Conservation (phyloP, 306 rosid genomes). For the Ceratonia siliqua region DNA sequence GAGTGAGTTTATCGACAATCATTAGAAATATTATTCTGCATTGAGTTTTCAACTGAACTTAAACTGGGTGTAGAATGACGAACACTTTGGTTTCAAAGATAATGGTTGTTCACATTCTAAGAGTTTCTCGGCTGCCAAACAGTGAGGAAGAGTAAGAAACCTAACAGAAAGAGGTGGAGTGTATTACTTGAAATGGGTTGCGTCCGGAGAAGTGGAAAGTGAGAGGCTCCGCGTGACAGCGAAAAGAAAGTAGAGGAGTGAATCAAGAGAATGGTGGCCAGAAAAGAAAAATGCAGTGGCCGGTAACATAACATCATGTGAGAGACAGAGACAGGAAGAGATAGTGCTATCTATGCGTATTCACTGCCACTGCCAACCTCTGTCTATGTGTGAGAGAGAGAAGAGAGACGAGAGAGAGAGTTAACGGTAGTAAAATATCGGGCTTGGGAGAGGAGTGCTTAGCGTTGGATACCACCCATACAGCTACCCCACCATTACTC, state of each 20-base stretch:
- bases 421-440: constrained; percentile 28
- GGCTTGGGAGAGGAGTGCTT: not conserved
- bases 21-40: not conserved
- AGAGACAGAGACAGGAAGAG: not conserved
- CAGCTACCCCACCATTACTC: constrained; percentile 40
- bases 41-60: not conserved
- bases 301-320: constrained; percentile 27
- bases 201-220: not conserved
- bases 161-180: not conserved
- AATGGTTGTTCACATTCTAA: not conserved
- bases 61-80: not conserved
- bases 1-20: not conserved
- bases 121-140: not conserved
- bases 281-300: constrained; percentile 34
- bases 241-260: constrained; percentile 29
- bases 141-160: not conserved
- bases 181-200: constrained; percentile 39
- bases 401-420: not conserved
- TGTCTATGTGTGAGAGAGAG: not conserved
- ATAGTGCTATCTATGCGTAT: not conserved
- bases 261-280: constrained; percentile 29
- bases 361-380: constrained; percentile 8
- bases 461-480: constrained; percentile 18
- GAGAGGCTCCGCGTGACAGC: constrained; percentile 12
- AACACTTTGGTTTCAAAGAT: not conserved